A percentile compares a stretch with the other conserved stretches of the same genome.
Conservation (phyloP, 2,329 filamentous ascomycete genomes). For the Fusarium austroafricanum region DNA sequence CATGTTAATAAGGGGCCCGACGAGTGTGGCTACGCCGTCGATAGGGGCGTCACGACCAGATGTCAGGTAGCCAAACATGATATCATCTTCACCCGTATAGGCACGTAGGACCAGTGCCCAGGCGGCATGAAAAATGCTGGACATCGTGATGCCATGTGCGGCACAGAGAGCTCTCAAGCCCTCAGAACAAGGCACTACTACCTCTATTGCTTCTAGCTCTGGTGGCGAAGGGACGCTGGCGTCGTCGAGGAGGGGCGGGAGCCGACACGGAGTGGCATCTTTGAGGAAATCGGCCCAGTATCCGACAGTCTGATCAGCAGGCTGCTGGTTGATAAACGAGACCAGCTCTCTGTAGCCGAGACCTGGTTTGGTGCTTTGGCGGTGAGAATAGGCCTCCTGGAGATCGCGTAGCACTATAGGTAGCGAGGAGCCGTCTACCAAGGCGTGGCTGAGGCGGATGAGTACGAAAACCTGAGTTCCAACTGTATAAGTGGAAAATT, state of each 20-base stretch:
- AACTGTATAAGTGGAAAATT: neutral
- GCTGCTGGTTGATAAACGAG: neutral
- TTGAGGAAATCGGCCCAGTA: neutral
- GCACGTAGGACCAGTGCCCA: conserved; percentile 3
- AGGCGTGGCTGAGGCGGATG: neutral
- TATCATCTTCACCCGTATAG: neutral
- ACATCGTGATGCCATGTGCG: neutral
- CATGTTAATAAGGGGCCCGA: neutral
- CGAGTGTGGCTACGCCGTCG: neutral
- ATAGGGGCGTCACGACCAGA: neutral
- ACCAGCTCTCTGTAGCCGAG: neutral
- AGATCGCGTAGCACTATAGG: neutral
- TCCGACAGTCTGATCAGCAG: neutral
- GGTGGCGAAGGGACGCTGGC: neutral
- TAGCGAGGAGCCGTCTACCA: neutral
- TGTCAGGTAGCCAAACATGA: neutral
- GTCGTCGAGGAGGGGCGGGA: neutral
- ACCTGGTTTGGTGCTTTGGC: neutral
- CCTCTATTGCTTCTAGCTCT: neutral
- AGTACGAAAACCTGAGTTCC: neutral
- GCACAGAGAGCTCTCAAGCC: neutral
- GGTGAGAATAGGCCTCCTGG: neutral
- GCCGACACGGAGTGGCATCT: neutral
- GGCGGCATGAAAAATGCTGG: conserved; percentile 1
- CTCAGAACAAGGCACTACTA: neutral